Evolutionary conservation across 2,329 filamentous ascomycete genomes (phyloP).

Genomic region (Epichloe typhina): DNA sequence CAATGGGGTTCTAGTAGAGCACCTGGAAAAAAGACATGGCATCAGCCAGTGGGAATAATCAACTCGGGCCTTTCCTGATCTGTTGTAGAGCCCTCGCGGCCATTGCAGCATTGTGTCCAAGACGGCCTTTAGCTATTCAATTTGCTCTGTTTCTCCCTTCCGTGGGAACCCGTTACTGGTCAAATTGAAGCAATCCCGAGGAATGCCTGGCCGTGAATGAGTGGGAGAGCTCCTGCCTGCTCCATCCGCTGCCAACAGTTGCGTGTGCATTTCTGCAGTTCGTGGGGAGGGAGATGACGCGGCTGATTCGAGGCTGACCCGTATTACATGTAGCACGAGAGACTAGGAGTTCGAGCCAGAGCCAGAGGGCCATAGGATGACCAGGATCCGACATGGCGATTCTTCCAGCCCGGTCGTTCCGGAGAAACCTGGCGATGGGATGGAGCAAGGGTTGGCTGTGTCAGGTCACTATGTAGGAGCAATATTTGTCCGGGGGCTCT

Average conservation of each 20-base stretch:
- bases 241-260: slow-evolving; percentile 27
- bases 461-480: too few relatives aligned
- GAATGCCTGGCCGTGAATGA: slow-evolving; percentile 34
- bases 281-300: slow-evolving; percentile 33
- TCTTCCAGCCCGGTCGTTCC: slow-evolving; percentile 1
- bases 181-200: slow-evolving; percentile 71
- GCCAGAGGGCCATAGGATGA: slow-evolving; percentile 50
- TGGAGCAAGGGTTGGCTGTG: too few relatives aligned
- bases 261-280: slow-evolving; percentile 37
- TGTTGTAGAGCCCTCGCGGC: slow-evolving; percentile 47
- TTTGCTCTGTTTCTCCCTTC: slow-evolving; percentile 47
- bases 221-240: slow-evolving; percentile 17
- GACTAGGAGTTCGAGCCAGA: slow-evolving; percentile 70
- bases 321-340: slow-evolving; percentile 32
- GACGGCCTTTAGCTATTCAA: slow-evolving; percentile 42
- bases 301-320: slow-evolving; percentile 25
- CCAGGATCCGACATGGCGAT: slow-evolving; percentile 39
- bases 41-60: slow-evolving; percentile 76
- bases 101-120: slow-evolving; percentile 62
- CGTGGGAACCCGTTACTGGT: slow-evolving; percentile 52
- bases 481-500: too few relatives aligned
- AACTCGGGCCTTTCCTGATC: slow-evolving; percentile 49
- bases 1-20: slow-evolving; percentile 58
- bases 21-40: slow-evolving; percentile 62
- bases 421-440: neutral